phyloP scores from a whole-genome alignment of 2,329 filamentous ascomycete species.

The Nigrospora osmanthi region DNA sequence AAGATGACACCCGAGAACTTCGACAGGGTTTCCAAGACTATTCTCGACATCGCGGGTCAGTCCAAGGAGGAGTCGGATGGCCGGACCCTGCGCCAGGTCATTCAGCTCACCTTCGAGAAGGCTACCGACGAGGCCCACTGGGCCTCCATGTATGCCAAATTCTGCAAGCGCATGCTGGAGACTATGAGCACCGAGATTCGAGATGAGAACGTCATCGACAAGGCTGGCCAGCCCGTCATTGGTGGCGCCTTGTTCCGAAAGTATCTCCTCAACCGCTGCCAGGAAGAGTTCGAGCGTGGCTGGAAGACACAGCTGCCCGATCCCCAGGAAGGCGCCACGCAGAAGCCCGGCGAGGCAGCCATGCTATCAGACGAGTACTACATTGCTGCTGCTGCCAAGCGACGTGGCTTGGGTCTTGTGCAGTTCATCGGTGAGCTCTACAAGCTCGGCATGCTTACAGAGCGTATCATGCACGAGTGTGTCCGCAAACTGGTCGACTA shows the following conservation, averaged over 20 bases:
- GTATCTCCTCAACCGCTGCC: slow-evolving; percentile 95
- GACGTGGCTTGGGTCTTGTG: slow-evolving; percentile 92
- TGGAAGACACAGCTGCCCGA: slow-evolving; percentile 87
- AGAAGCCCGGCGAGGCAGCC: slow-evolving; percentile 60
- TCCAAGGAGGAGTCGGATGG: slow-evolving; percentile 94
- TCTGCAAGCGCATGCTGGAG: slow-evolving; percentile 95
- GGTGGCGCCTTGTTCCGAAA: slow-evolving; percentile 96
- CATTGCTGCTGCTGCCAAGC: slow-evolving; percentile 84
- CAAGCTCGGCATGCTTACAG: slow-evolving; percentile 97
- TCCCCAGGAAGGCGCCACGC: slow-evolving; percentile 57
- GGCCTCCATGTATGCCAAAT: slow-evolving; percentile 98
- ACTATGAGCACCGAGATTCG: slow-evolving; percentile 92
- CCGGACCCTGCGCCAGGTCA: slow-evolving; percentile 91
- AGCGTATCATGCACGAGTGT: slow-evolving; percentile 99
- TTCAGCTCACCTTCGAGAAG: slow-evolving; percentile 98
- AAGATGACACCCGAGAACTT: slow-evolving; percentile 99
- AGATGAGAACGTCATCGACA: slow-evolving; percentile 91
- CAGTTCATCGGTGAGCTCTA: slow-evolving; percentile 99
- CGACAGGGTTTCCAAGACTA: slow-evolving; percentile 71
- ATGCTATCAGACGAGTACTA: slow-evolving; percentile 98
- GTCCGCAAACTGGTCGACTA: slow-evolving; percentile 96
- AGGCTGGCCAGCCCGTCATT: slow-evolving; percentile 77
- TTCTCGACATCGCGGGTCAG: slow-evolving; percentile 84
- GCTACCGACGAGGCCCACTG: slow-evolving; percentile 97
- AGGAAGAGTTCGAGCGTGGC: slow-evolving; percentile 97